Evolutionary conservation across 2,329 filamentous ascomycete species (phyloP), one percentile per base, ranked within the genome.

Genomic region (Colletotrichum endophyticum): DNA sequence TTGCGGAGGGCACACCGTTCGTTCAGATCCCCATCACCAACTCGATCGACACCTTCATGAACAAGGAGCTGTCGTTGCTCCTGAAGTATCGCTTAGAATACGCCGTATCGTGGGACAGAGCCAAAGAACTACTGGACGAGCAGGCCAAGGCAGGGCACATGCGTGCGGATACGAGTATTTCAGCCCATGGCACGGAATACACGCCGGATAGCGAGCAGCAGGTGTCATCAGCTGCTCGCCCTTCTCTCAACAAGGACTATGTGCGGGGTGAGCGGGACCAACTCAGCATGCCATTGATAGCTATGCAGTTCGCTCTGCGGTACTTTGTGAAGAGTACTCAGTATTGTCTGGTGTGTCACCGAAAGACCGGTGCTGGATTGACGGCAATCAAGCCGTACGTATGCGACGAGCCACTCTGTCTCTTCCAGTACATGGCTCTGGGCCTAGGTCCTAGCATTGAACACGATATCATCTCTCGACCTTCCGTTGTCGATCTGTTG

Each of bases 361-460:
- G 91, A 79, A 93, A 90, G 79, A 57, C 64, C 8, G 89, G 95
- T 44, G 84, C 90, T 2, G 89, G 91, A 1, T 92, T 96, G 49
- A 91, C 93, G 80, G 91, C 94, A 3, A 87, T 96, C 76, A 95
- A 95, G 79, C 94, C 94, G 4, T 95, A 94, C 77, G 95, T 98
- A 61, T 98, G 96, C 84, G 91, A 91, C 27, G 90, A 91, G 15
- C 87, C 89, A 2, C 88, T 98, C 5, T 98, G 96, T 81, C 87
- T 98, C 6, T 98, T 95, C 81, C 96, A 98, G 81, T 98, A 97
- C 85, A 94, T 98, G 89, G 89, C 91, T 19, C 88, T 98, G n/a
- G 95, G 95, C 0, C 93, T 98, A 80, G 96, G 96, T 0, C 94
- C 95, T 3, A 95, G 92, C 80, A 92, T 98, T 72, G 96, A 98